A percentile compares a stretch with the other conserved stretches of the same genome.
phyloP scores from a whole-genome alignment of 805 yeast genomes.

The Saturnispora silvae region DNA sequence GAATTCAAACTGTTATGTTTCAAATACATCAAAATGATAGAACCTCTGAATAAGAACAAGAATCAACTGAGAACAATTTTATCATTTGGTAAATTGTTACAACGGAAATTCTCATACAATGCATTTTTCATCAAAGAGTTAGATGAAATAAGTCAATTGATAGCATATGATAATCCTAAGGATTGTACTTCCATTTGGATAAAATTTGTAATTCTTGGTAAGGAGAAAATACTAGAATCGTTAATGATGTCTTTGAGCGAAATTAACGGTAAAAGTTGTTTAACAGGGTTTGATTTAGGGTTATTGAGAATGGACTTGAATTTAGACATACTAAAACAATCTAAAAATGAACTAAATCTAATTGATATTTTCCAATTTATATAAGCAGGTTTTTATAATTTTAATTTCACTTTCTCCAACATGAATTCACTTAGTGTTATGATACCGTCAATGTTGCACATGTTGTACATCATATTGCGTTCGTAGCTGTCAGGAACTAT shows the following conservation, averaged over 20 bases:
- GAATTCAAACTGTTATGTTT: constrained; percentile 34
- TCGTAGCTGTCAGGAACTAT: constrained; percentile 49
- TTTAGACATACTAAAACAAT: constrained; percentile 10
- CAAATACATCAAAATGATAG: constrained; percentile 32
- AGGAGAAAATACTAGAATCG: constrained; percentile 29
- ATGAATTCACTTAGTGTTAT: constrained; percentile 43
- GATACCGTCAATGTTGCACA: constrained; percentile 39
- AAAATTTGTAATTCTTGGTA: constrained; percentile 28
- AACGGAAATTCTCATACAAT: constrained; percentile 20
- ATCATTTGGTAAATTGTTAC: constrained; percentile 30
- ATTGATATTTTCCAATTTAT: constrained; percentile 33
- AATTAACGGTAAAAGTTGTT: constrained; percentile 8
- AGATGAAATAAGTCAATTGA: constrained; percentile 36
- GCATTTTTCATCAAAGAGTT: constrained; percentile 29
- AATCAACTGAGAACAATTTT: constrained; percentile 26
- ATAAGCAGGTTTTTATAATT: background rate
- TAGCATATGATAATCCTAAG: constrained; percentile 43
- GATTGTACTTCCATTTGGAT: constrained; percentile 28
- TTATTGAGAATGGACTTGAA: constrained; percentile 16
- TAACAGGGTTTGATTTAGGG: constrained; percentile 19
- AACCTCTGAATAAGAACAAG: constrained; percentile 2
- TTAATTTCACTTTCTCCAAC: constrained; percentile 31
- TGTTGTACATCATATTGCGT: constrained; percentile 46
- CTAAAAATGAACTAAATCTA: constrained; percentile 27
- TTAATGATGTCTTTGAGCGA: constrained; percentile 29